Percentiles rank a stretch among this genome's conserved stretches.
These are phyloP conservation scores for Secale cereale DNA, from an alignment of 176 grass and related monocot species.

Conservation along the genomic window DNA sequence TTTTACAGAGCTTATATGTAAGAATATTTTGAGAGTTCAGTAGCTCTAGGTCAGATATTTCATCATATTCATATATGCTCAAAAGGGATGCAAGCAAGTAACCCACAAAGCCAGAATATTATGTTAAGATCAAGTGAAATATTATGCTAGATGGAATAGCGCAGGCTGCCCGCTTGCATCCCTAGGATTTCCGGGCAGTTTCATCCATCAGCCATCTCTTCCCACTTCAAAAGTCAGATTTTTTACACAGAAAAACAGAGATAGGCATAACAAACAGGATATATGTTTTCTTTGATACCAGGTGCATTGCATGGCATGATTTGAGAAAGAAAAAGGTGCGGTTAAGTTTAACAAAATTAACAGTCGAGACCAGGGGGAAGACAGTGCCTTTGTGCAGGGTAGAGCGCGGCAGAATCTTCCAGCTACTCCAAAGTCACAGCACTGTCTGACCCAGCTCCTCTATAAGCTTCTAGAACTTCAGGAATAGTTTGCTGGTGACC, in stretches of 20 bases:
- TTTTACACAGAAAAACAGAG: neutral
- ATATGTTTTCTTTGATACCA: neutral
- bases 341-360: neutral
- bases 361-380: neutral
- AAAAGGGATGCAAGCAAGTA: neutral
- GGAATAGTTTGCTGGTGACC: conserved; percentile 31
- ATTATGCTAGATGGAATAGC: neutral
- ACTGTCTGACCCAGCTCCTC: conserved; percentile 4
- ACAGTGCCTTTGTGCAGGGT: conserved; percentile 19
- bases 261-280: neutral
- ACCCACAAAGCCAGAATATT: neutral
- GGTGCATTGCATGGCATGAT: conserved; percentile 1
- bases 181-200: neutral
- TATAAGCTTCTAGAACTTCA: conserved; percentile 39
- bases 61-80: neutral
- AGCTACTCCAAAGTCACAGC: neutral
- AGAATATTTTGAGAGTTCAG: neutral
- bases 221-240: neutral
- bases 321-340: neutral
- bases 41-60: neutral
- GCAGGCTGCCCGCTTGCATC: neutral
- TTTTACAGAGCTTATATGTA: neutral
- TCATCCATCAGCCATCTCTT: neutral
- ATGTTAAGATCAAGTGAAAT: neutral
- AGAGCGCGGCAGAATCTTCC: neutral